These are phyloP conservation scores for Prunus davidiana DNA, from an alignment of 306 rosid genomes.

Conservation along the genomic window DNA sequence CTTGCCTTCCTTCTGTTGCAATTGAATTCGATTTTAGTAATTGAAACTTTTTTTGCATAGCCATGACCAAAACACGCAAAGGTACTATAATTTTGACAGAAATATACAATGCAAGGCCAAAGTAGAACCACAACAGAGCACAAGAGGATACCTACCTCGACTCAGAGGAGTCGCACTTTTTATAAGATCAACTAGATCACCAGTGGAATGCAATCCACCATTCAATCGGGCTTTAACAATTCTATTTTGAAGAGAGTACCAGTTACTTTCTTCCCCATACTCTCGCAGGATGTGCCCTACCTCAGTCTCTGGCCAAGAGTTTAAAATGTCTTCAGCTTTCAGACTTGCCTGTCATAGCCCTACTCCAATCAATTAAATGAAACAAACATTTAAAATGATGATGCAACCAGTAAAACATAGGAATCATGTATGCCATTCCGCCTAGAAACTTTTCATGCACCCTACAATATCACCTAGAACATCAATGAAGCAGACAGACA, in stretches of 20 bases:
- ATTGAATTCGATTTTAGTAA: conserved; percentile 13
- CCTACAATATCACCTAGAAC: not conserved
- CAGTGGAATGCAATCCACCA: conserved; percentile 84
- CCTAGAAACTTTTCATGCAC: conserved; percentile 11
- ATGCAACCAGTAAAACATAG: conserved; percentile 18
- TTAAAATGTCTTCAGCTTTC: conserved; percentile 88
- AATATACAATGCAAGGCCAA: not conserved
- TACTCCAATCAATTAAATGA: conserved; percentile 76
- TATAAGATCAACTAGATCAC: conserved; percentile 67
- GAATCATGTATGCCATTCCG: not conserved
- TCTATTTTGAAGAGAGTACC: conserved; percentile 78
- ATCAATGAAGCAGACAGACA: not conserved
- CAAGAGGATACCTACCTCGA: conserved; percentile 44
- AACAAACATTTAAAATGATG: conserved; percentile 42
- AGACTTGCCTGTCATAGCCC: conserved; percentile 98
- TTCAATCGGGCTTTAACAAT: conserved; percentile 62
- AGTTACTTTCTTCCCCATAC: conserved; percentile 84
- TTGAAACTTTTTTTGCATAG: not conserved
- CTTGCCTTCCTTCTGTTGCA: conserved; percentile 87
- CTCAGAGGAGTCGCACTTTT: conserved; percentile 47
- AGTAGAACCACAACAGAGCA: conserved; percentile 3
- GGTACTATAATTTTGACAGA: not conserved
- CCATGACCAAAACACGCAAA: not conserved
- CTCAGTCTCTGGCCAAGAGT: conserved; percentile 89
- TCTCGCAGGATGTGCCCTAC: conserved; percentile 78